These are phyloP conservation scores for Phenoliferia sp. DNA, from an alignment of 1,284 basidiomycete genomes.

Conservation along the genomic window DNA sequence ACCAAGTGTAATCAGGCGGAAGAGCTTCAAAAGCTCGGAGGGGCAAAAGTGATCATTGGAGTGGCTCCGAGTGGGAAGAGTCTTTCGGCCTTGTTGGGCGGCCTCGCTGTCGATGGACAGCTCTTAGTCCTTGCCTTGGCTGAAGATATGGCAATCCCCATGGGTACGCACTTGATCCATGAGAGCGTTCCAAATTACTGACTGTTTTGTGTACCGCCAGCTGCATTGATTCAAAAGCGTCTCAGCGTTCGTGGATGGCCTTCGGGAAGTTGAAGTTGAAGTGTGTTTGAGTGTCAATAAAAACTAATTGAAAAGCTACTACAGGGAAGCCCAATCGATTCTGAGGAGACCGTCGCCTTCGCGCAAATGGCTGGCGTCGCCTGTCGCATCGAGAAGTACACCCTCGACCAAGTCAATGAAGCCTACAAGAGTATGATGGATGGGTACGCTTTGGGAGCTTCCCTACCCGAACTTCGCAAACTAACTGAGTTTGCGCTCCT, in stretches of 20 bases:
- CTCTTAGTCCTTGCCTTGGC: constrained; percentile 38
- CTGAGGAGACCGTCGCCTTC: constrained; percentile 42
- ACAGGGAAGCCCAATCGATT: no score
- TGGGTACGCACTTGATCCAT: constrained; percentile 1
- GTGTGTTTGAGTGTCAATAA: neutral
- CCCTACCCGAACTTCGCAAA: neutral
- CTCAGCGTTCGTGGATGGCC: constrained; percentile 44
- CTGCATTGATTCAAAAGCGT: constrained; percentile 41
- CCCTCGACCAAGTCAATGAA: constrained; percentile 42
- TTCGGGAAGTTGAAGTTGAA: constrained; percentile 32
- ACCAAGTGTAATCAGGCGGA: constrained; percentile 37
- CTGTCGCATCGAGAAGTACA: constrained; percentile 42
- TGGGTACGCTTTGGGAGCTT: constrained; percentile 32
- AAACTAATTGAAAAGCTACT: no score
- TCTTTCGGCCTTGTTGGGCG: constrained; percentile 36
- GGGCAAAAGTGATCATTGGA: constrained; percentile 20
- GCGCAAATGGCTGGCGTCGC: constrained; percentile 39
- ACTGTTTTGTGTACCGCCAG: constrained; percentile 7
- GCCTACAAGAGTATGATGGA: constrained; percentile 42
- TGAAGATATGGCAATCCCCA: constrained; percentile 30
- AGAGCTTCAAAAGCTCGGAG: constrained; percentile 44
- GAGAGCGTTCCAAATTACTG: neutral
- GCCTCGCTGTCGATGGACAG: constrained; percentile 42
- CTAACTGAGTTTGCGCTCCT: neutral
- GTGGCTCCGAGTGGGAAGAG: neutral